Conservation (phyloP, 139 green algal genomes). For the Monoraphidium neglectum region DNA sequence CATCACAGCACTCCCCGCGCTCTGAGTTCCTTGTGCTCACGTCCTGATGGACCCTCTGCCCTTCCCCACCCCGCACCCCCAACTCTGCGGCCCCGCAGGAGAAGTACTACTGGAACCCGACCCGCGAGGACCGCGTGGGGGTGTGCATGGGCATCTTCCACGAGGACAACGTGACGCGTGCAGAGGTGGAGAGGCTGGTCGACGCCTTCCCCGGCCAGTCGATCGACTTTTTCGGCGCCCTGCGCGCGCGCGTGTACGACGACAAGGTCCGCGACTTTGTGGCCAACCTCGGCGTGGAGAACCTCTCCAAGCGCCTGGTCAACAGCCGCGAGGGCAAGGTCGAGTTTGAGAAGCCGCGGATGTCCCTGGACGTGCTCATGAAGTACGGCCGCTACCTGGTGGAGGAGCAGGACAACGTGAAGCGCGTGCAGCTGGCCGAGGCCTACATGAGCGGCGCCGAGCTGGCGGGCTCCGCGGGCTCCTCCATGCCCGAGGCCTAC, state of each 20-base stretch:
- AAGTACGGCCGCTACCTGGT: constrained; percentile 89
- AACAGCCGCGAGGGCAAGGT: constrained; percentile 89
- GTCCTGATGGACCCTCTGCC: too few relatives aligned
- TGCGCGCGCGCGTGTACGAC: constrained; percentile 94
- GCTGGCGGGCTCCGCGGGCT: constrained; percentile 75
- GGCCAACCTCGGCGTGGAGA: constrained; percentile 78
- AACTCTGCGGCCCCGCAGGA: too few relatives aligned
- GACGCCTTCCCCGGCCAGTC: constrained; percentile 99
- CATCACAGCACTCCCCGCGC: too few relatives aligned
- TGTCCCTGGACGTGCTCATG: constrained; percentile 86
- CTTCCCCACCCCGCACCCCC: too few relatives aligned
- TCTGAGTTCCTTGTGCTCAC: too few relatives aligned
- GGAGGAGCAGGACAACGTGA: constrained; percentile 99
- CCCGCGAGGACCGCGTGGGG: constrained; percentile 94
- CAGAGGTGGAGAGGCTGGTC: constrained; percentile 84
- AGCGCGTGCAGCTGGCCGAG: constrained; percentile 97
- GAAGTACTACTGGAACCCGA: constrained; percentile 98
- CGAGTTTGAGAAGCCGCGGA: constrained; percentile 85
- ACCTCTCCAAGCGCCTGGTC: constrained; percentile 88
- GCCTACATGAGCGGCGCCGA: constrained; percentile 89
- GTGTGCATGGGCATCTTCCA: constrained; percentile 99
- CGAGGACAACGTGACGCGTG: constrained; percentile 1
- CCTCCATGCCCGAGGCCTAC: constrained; percentile 76
- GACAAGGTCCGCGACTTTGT: constrained; percentile 90
- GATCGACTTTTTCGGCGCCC: constrained; percentile 99